Percentiles rank a stretch among this genome's conserved stretches.
Conservation (phyloP, 2,329 filamentous ascomycete genomes). For the Fusarium protoensiforme region DNA sequence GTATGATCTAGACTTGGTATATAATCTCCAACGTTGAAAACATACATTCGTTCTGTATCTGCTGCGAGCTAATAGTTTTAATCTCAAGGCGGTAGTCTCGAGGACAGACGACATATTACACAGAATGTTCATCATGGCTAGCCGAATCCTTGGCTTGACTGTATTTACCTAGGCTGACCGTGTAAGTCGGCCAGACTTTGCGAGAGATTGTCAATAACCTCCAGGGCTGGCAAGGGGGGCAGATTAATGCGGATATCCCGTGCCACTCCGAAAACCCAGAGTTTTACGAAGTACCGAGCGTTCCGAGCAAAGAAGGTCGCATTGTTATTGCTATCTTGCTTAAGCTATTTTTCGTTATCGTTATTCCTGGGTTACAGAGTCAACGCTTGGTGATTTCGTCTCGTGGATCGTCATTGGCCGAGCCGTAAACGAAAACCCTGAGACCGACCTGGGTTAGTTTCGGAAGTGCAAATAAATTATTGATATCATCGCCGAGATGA, state of each 20-base stretch:
- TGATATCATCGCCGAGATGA: conserved; percentile 34
- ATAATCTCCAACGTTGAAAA: neutral
- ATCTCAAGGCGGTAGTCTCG: neutral
- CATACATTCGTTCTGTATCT: neutral
- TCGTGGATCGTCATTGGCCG: conserved; percentile 19
- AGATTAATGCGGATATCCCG: neutral
- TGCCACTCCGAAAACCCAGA: neutral
- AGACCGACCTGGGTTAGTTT: neutral
- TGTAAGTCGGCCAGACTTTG: neutral
- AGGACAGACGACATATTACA: neutral
- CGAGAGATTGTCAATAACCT: neutral
- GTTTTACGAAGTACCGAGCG: neutral
- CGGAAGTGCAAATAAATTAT: neutral
- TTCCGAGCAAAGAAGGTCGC: neutral
- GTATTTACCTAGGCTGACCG: too few relatives aligned
- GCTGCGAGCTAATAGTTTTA: neutral
- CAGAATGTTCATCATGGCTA: neutral
- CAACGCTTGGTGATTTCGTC: neutral
- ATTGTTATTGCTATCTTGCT: neutral
- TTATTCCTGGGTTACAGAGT: neutral
- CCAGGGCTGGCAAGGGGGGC: neutral
- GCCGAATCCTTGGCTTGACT: too few relatives aligned
- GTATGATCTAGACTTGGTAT: neutral
- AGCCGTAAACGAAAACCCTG: conserved; percentile 4
- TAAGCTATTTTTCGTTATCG: neutral